phyloP scores from a whole-genome alignment of 2,329 filamentous ascomycete species.

The Raffaelea albimanens region DNA sequence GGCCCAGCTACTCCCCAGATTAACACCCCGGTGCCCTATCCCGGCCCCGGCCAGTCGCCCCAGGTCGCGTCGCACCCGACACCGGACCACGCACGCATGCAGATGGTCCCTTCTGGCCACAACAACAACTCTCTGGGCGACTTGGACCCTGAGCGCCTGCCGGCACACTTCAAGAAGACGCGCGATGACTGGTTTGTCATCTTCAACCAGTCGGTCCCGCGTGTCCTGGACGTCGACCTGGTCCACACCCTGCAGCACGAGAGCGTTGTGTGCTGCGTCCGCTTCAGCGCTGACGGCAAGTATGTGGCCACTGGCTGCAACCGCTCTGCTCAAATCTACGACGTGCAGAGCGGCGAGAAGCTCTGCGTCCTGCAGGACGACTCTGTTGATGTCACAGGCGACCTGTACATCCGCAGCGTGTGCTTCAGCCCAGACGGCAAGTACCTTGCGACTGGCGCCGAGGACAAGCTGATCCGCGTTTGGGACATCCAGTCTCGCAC shows the following conservation, averaged over 20 bases:
- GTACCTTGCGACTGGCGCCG: constrained; percentile 88
- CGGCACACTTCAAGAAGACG: constrained; percentile 79
- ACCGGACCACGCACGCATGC: constrained; percentile 51
- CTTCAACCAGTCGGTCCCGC: constrained; percentile 87
- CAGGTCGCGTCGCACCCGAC: constrained; percentile 76
- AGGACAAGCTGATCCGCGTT: constrained; percentile 94
- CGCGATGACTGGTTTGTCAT: constrained; percentile 92
- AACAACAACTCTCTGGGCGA: constrained; percentile 65
- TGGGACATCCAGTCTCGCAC: constrained; percentile 83
- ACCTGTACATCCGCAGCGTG: constrained; percentile 94
- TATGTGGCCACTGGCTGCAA: constrained; percentile 97
- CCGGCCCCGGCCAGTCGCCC: constrained; percentile 72
- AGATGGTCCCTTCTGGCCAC: constrained; percentile 37
- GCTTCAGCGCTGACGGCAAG: constrained; percentile 92
- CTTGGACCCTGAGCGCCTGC: constrained; percentile 76
- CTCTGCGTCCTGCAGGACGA: constrained; percentile 87
- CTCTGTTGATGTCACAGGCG: constrained; percentile 74
- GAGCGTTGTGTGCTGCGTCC: constrained; percentile 95
- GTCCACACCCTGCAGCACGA: constrained; percentile 89
- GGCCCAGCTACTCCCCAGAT: constrained; percentile 87
- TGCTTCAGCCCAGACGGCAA: constrained; percentile 97
- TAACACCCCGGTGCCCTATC: constrained; percentile 78
- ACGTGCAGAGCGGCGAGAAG: constrained; percentile 78
- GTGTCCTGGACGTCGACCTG: constrained; percentile 84
- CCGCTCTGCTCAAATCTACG: constrained; percentile 97